Evolutionary conservation across 1,139 yeast genomes (phyloP).

Genomic region (Protomyces gravidus): DNA sequence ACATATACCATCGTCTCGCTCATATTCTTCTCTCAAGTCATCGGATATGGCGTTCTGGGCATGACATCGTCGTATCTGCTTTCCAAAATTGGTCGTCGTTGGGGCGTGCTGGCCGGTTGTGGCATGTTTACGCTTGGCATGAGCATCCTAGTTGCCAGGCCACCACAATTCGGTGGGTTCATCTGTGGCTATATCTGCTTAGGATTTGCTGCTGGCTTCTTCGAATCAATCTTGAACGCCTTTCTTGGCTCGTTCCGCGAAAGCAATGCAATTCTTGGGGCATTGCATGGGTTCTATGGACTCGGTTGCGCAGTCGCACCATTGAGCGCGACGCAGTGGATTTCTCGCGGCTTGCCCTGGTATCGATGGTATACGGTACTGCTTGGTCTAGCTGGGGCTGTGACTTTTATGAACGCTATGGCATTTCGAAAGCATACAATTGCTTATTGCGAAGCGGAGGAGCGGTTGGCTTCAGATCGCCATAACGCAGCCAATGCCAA

Average conservation of each 20-base stretch:
- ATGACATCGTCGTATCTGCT: slow-evolving; percentile 43
- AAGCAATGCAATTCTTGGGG: slow-evolving; percentile 51
- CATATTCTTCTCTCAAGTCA: slow-evolving; percentile 49
- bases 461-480: background rate
- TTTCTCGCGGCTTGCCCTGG: slow-evolving; percentile 52
- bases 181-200: slow-evolving; percentile 56
- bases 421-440: slow-evolving; percentile 44
- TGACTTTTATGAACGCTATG: slow-evolving; percentile 39
- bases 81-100: slow-evolving; percentile 10
- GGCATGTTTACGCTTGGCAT: slow-evolving; percentile 43
- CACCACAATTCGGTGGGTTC: slow-evolving; percentile 44
- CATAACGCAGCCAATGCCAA: background rate
- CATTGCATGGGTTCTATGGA: slow-evolving; percentile 59
- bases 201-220: slow-evolving; percentile 58
- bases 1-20: slow-evolving; percentile 46
- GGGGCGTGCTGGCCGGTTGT: slow-evolving; percentile 43
- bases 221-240: slow-evolving; percentile 56
- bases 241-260: slow-evolving; percentile 52
- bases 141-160: slow-evolving; percentile 47
- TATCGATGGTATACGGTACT: slow-evolving; percentile 51
- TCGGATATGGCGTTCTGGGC: slow-evolving; percentile 48
- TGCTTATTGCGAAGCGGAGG: background rate
- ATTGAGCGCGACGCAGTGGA: slow-evolving; percentile 53
- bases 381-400: slow-evolving; percentile 44
- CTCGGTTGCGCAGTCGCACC: slow-evolving; percentile 62